These are phyloP conservation scores for Ochromonas danica DNA, from an alignment of 108 stramenopile genomes.

Conservation along the genomic window DNA sequence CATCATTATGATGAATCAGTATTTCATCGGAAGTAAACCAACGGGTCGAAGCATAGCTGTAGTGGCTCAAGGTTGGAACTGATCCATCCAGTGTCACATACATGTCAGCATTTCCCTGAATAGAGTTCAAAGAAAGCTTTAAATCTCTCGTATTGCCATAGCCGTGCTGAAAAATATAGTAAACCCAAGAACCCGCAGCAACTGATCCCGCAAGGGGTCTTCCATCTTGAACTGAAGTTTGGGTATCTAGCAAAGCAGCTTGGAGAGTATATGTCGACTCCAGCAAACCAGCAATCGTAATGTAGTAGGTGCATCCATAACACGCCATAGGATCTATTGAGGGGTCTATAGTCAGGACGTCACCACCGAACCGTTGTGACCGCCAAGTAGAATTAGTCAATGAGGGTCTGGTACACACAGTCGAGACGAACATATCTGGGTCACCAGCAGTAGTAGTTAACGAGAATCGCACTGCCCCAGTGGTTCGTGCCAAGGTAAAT, in stretches of 20 bases:
- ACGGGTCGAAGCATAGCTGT: neutral
- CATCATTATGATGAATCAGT: neutral
- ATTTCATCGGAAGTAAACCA: constrained; percentile 9
- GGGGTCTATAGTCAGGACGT: constrained; percentile 17
- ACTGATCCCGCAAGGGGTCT: neutral
- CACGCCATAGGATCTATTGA: neutral
- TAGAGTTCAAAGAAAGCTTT: neutral
- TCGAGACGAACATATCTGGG: constrained; percentile 28
- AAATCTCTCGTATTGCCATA: constrained; percentile 18
- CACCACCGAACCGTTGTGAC: neutral
- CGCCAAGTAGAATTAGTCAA: constrained; percentile 21
- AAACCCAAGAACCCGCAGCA: neutral
- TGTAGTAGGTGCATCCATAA: neutral
- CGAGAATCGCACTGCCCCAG: neutral
- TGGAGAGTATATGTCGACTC: neutral
- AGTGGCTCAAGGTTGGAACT: constrained; percentile 1
- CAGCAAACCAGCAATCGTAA: neutral
- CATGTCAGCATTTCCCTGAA: constrained; percentile 3
- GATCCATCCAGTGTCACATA: constrained; percentile 26
- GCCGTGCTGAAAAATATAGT: neutral
- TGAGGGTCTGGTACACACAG: neutral
- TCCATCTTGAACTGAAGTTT: constrained; percentile 2
- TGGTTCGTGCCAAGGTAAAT: neutral
- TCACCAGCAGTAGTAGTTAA: constrained; percentile 8
- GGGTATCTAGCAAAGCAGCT: neutral